Evolutionary conservation across 495 filamentous ascomycete species (phyloP).

Genomic region (Bacidia gigantensis): DNA sequence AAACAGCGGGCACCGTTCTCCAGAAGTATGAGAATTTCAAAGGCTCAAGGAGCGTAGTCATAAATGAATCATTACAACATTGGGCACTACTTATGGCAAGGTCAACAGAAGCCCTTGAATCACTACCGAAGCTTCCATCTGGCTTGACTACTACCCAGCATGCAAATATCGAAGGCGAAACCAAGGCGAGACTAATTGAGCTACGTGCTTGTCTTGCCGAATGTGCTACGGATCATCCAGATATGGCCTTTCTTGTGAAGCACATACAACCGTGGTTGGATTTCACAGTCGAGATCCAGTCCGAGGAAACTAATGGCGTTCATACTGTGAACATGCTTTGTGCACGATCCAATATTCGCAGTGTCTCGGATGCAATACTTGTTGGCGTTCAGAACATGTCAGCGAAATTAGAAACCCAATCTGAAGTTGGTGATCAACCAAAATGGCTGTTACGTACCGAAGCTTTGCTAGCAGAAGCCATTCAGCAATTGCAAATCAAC

Average conservation of each 20-base stretch:
- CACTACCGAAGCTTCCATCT: slow-evolving; percentile 39
- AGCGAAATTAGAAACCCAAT: slow-evolving; percentile 21
- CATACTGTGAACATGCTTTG: not conserved
- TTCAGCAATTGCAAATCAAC: slow-evolving; percentile 42
- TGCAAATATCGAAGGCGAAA: slow-evolving; percentile 30
- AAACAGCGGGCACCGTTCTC: slow-evolving; percentile 31
- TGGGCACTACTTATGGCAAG: slow-evolving; percentile 23
- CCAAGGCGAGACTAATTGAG: not conserved
- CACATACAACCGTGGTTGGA: slow-evolving; percentile 42
- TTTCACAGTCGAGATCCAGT: slow-evolving; percentile 6
- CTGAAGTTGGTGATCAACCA: slow-evolving; percentile 41
- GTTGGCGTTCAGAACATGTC: slow-evolving; percentile 58
- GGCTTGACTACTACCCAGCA: slow-evolving; percentile 36
- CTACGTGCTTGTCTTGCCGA: not conserved
- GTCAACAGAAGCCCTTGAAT: slow-evolving; percentile 28
- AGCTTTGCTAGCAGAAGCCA: slow-evolving; percentile 36
- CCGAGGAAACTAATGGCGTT: not conserved
- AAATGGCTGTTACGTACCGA: slow-evolving; percentile 52
- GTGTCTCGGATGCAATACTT: slow-evolving; percentile 44
- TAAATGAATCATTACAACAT: slow-evolving; percentile 37
- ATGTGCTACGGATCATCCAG: slow-evolving; percentile 17
- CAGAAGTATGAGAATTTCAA: slow-evolving; percentile 49
- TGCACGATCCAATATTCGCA: not conserved
- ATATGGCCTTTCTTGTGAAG: slow-evolving; percentile 46
- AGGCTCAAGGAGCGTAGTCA: slow-evolving; percentile 27